Evolutionary conservation across 345 rosid species (phyloP).

Genomic region (Toxicodendron radicans): DNA sequence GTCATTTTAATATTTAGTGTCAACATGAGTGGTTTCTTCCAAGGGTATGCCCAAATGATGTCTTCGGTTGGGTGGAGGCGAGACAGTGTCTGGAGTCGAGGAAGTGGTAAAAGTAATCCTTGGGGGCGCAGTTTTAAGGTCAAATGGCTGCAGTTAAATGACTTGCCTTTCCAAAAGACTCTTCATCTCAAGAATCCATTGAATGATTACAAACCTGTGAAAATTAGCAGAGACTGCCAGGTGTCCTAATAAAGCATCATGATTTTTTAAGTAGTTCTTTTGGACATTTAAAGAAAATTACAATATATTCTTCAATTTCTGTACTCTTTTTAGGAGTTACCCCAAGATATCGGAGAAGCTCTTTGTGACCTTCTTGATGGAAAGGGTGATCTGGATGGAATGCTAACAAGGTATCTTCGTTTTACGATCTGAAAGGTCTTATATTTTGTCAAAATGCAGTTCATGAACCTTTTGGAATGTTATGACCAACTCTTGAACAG

Average conservation of each 20-base stretch:
- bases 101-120: conserved; percentile 76
- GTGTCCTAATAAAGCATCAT: conserved; percentile 34
- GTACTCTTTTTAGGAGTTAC: conserved; percentile 61
- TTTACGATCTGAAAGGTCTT: conserved; percentile 6
- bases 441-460: conserved; percentile 9
- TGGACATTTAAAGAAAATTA: conserved; percentile 1
- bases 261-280: not conserved
- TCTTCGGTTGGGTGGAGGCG: conserved; percentile 93
- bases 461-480: conserved; percentile 19
- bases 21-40: conserved; percentile 99
- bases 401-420: conserved; percentile 48
- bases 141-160: conserved; percentile 79
- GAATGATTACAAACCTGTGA: conserved; percentile 91
- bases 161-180: conserved; percentile 92
- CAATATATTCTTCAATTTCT: conserved; percentile 11
- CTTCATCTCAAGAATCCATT: conserved; percentile 93
- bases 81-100: conserved; percentile 89
- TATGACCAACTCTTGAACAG: conserved; percentile 17
- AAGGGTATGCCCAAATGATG: conserved; percentile 98
- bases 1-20: conserved; percentile 90
- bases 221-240: conserved; percentile 99
- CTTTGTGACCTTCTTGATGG: conserved; percentile 89
- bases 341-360: conserved; percentile 84
- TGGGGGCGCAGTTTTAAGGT: conserved; percentile 97
- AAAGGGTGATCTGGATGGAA: conserved; percentile 46